Conservation (phyloP, 345 rosid genomes). For the Rhodamnia argentea region DNA sequence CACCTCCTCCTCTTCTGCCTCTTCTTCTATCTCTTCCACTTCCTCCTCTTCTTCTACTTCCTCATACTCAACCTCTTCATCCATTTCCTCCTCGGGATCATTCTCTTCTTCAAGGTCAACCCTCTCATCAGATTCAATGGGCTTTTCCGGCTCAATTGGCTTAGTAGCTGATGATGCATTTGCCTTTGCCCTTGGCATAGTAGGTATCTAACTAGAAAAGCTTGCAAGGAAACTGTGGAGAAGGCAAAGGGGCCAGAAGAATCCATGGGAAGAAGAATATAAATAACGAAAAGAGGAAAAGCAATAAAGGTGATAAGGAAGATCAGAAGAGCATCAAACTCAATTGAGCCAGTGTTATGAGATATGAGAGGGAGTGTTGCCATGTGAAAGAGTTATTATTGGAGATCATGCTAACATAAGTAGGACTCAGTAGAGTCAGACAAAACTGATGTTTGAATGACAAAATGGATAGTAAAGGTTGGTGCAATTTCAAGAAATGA, state of each 20-base stretch:
- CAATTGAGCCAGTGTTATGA: conserved; percentile 42
- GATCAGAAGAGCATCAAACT: conserved; percentile 52
- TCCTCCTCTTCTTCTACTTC: conserved; percentile 63
- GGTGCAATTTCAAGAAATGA: conserved; percentile 35
- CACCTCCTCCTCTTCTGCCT: conserved; percentile 26
- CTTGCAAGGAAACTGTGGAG: conserved; percentile 79
- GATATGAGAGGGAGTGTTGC: conserved; percentile 40
- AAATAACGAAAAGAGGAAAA: conserved; percentile 62
- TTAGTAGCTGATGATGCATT: conserved; percentile 37
- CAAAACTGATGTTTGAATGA: conserved; percentile 30
- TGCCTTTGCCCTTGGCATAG: conserved; percentile 72
- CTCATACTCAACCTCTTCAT: conserved; percentile 77
- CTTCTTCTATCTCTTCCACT: conserved; percentile 48
- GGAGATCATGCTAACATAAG: conserved; percentile 25
- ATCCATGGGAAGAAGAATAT: conserved; percentile 59
- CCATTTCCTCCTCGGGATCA: conserved; percentile 57
- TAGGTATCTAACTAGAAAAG: conserved; percentile 58
- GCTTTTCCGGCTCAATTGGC: conserved; percentile 34
- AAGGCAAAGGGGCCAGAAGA: conserved; percentile 86
- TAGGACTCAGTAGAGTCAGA: conserved; percentile 27
- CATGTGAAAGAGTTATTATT: conserved; percentile 19
- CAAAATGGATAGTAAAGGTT: conserved; percentile 33
- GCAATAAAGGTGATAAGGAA: conserved; percentile 69
- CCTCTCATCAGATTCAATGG: conserved; percentile 52
- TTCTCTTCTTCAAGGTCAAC: conserved; percentile 65